phyloP scores from a whole-genome alignment of 352 stramenopile species.

The Albugo candida region DNA sequence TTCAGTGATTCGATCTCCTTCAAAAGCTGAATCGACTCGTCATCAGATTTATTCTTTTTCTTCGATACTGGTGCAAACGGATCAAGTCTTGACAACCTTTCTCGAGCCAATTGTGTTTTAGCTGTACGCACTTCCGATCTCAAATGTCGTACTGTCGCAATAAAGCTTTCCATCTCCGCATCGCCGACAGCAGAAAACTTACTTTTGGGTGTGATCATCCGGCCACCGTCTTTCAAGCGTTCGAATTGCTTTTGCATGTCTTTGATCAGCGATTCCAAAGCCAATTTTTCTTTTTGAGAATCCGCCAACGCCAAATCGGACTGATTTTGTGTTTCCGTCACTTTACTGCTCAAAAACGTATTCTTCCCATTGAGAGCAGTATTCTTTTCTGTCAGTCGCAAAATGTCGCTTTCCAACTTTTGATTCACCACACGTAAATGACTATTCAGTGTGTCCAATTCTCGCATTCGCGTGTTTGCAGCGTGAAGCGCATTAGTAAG shows the following conservation, averaged over 20 bases:
- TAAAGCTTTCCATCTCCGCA: constrained; percentile 18
- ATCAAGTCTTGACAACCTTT: constrained; percentile 21
- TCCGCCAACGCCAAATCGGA: constrained; percentile 53
- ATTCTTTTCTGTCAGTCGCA: constrained; percentile 27
- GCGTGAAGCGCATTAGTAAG: constrained; percentile 42
- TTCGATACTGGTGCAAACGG: constrained; percentile 1
- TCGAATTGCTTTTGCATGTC: constrained; percentile 68
- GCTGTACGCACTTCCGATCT: constrained; percentile 25
- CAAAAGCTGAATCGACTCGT: too few relatives aligned
- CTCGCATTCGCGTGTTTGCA: constrained; percentile 41
- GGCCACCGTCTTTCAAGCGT: constrained; percentile 28
- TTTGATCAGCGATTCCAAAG: constrained; percentile 42
- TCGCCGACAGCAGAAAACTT: constrained; percentile 11
- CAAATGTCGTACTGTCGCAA: constrained; percentile 35
- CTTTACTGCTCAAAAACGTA: constrained; percentile 25
- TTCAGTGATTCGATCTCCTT: too few relatives aligned
- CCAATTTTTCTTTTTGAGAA: constrained; percentile 64
- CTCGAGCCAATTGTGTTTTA: constrained; percentile 24
- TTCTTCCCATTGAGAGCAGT: constrained; percentile 19
- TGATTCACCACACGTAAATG: constrained; percentile 59
- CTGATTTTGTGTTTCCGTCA: constrained; percentile 49
- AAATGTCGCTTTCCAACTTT: constrained; percentile 54
- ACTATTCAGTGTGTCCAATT: constrained; percentile 52
- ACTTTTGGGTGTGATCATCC: constrained; percentile 5
- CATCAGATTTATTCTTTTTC: constrained; percentile 1